Evolutionary conservation across 352 stramenopile genomes (phyloP), one percentile per base, ranked within the genome.

Genomic region (Elongisporangium undulatum): DNA sequence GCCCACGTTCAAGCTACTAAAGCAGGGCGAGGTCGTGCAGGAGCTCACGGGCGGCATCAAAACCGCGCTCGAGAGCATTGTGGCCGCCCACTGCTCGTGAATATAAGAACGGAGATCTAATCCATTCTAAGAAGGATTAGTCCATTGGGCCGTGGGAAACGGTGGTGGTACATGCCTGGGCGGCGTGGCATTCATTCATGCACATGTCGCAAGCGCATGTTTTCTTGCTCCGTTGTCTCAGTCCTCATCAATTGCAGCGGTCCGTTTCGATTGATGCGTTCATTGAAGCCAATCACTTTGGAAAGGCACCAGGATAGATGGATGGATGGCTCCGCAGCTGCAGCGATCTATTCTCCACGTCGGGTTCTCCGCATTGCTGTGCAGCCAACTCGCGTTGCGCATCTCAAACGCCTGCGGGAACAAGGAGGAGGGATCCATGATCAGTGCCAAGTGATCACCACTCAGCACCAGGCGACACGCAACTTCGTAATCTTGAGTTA

Each of bases 1-100:
- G 83, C 94, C 93, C 12, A 98, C 90, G 21, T 98, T 98, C 69
- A 92, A 97, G 63, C 83, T 98, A 53, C 98, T 88, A 72, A 96
- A 97, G 69, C 63, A 75, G 24, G 90, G 90, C 53, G 79, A 78
- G n/a, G 93, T 89, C 57, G 84, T 97, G 4, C 85, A 97, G 41
- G 78, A 97, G 72, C 66, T 97, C 19, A 77, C 66, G 19, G 92
- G 87, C 51, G 89, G 89, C 41, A 90, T 90, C 59, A 69, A 74
- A 55, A 81, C 62, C 49, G 77, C 75, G 23, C 67, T 90, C 10
- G 71, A 82, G 60, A 77, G 64, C 63, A 79, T 87, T 53, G 66
- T 89, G 20, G 69, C 67, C 49, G 82, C 79, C 55, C 75, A 85
- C 64, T 61, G 62, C 6, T 16, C 34, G 34, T 45, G 34, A 45